Base-by-base conservation (phyloP, 1,284 basidiomycete genomes). In the Phellinidium pouzarii region DNA sequence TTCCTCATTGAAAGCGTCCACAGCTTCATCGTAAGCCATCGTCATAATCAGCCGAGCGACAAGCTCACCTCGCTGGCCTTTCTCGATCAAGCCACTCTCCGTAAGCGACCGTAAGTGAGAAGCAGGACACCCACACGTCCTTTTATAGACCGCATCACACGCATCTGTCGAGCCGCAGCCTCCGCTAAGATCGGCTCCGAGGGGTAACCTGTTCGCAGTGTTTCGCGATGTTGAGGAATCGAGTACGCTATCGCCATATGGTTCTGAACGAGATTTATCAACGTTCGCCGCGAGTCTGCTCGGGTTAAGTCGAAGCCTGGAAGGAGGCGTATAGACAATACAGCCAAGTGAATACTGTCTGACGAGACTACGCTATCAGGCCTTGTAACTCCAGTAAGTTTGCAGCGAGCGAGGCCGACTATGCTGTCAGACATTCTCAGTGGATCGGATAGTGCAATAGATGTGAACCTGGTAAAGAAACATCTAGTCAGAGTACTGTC, bases 111-210 rank as follows among this genome's bases (percentile, higher is more conserved):
- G 31, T 3, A 34, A 3, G 9, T 34, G 3, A 3, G 6, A 14
- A 34, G 31, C 9, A 34, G 31, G 14, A 34, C 2, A 14, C 31
- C 14, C 7, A 14, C 14, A 34, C 9, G 14, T 34, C 31, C 29
- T 12, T 31, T n/a, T n/a, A n/a, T 31, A 14, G 31, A 3, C 31
- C 31, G 9, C 31, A 34, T 34, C 11, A 14, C 14, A 7, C 31
- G 31, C 50, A 55, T 37, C 12, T 48, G 37, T 37, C 49, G 51
- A 11, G 54, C 52, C 9, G 58, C 59, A 26, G 59, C 59, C 45
- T 59, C 58, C n/a, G 55, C 54, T 3, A 60, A 38, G 31, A 61
- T 45, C 1, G 57, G 59, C 36, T 61, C 60, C 4, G 60, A 61
- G 5, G 60, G 51, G 11, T 49, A 52, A 12, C 59, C 59, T 14